Evolutionary conservation across 306 rosid genomes (phyloP), one percentile per base, ranked within the genome.

Genomic region (Prunus dulcis): DNA sequence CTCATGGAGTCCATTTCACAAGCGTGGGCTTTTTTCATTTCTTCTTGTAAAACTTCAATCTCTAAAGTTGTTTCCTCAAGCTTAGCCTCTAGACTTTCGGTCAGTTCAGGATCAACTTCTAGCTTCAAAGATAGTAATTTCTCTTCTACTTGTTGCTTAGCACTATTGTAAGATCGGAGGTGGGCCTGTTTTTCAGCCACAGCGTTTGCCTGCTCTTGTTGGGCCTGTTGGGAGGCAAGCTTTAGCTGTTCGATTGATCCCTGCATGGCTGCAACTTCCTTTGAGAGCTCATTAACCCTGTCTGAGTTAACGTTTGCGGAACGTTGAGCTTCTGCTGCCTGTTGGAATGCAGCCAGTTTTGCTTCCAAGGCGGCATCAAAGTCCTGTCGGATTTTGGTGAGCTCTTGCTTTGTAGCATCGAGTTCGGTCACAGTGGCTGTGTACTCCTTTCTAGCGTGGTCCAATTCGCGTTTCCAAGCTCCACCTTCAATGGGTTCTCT

Each of bases 251-350:
- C 88, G 63, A 82, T 82, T 5, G 95, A 88, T 46, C 77, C 84
- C 32, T 79, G 86, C 89, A 88, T 83, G 63, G 63, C 76, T 30
- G 84, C 70, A 65, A 88, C 83, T 82, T 93, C 85, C 80, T 80
- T 81, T 0, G 93, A 79, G 34, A 93, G 84, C 74, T 91, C 90
- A 12, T 65, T 38, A 8, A 67, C 79, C 74, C 90, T 88, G 64
- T 91, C 93, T 0, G 89, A 76, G 78, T 87, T 86, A 1, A 85
- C 61, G 12, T 88, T 86, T 0, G 89, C 92, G 0, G 89, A 79
- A 63, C 91, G 88, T 55, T 87, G 91, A 7, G 96, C 98, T 79
- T 93, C 98, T n/a, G 84, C 96, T 7, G 88, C 93, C 30, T 81
- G 81, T 78, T 89, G 97, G 20, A 93, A 80, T 11, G 98, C 96